Evolutionary conservation across 306 rosid species (phyloP).

Genomic region (Gastrolobium bilobum): DNA sequence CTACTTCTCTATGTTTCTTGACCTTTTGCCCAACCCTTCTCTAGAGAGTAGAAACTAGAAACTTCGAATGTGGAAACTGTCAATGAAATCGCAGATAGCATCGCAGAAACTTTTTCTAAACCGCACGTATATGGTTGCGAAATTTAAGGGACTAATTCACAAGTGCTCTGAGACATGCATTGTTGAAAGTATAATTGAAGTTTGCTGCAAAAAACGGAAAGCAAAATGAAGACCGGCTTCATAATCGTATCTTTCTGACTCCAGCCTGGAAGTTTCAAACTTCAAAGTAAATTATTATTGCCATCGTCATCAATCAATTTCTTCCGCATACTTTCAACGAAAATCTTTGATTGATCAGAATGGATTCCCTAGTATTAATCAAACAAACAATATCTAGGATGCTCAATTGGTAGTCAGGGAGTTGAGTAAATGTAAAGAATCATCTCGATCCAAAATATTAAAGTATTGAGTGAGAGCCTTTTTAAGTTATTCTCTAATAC

Average conservation of each 20-base stretch:
- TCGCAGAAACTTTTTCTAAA: conserved; percentile 9
- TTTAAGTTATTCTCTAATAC: too few species aligned
- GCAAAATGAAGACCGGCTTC: neutral
- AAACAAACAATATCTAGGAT: too few species aligned
- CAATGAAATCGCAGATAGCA: neutral
- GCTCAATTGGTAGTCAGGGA: too few species aligned
- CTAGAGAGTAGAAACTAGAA: neutral
- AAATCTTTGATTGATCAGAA: neutral
- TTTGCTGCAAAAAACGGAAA: neutral
- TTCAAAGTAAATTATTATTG: neutral
- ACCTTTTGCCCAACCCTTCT: neutral
- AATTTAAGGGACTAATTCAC: neutral
- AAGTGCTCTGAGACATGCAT: neutral
- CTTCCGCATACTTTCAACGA: neutral
- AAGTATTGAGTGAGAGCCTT: too few species aligned
- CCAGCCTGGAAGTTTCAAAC: neutral
- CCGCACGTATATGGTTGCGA: neutral
- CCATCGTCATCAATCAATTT: neutral
- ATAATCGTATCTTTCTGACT: neutral
- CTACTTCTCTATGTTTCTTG: neutral
- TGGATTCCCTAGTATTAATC: neutral
- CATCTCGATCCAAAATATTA: too few species aligned
- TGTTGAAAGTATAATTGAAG: too few species aligned
- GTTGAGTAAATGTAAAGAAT: too few species aligned
- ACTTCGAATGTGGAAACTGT: neutral